These are phyloP conservation scores for Paxillus ammoniavirescens DNA, from an alignment of 768 basidiomycete genomes.

Conservation along the genomic window DNA sequence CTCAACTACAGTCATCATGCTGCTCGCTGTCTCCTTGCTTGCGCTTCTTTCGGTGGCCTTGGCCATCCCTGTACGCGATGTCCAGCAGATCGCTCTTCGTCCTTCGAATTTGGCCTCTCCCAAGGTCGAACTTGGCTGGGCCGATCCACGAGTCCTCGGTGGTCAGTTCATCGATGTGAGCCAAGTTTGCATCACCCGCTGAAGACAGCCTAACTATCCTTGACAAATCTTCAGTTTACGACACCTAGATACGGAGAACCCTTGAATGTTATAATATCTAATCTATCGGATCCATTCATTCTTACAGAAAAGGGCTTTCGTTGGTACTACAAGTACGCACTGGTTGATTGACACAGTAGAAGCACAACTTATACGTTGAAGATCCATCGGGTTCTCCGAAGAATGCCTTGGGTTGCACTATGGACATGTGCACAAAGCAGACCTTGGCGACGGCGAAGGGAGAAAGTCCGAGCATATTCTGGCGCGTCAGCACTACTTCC, in stretches of 20 bases:
- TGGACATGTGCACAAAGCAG: slow-evolving; percentile 72
- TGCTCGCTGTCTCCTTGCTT: slow-evolving; percentile 8
- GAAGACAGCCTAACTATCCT: not conserved
- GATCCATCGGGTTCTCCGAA: slow-evolving; percentile 77
- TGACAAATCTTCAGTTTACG: slow-evolving; percentile 50
- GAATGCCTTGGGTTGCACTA: slow-evolving; percentile 82
- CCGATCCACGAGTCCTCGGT: slow-evolving; percentile 71
- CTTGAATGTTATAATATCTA: slow-evolving; percentile 80
- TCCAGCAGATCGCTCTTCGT: slow-evolving; percentile 9
- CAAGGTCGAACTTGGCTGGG: slow-evolving; percentile 40
- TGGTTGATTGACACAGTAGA: not conserved
- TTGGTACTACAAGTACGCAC: slow-evolving; percentile 59
- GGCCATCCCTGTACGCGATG: slow-evolving; percentile 17
- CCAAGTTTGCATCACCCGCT: not conserved
- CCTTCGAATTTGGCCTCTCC: slow-evolving; percentile 12
- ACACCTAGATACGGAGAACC: slow-evolving; percentile 71
- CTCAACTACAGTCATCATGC: slow-evolving; percentile 13
- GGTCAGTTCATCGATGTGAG: slow-evolving; percentile 77
- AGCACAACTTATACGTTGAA: slow-evolving; percentile 22
- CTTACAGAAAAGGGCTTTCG: slow-evolving; percentile 73
- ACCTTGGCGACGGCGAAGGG: slow-evolving; percentile 82
- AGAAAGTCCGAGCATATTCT: slow-evolving; percentile 67
- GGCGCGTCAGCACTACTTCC: slow-evolving; percentile 75
- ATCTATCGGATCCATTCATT: slow-evolving; percentile 73
- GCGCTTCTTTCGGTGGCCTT: slow-evolving; percentile 11